Base-by-base conservation (phyloP, 2,329 filamentous ascomycete species). In the Botrytis elliptica region DNA sequence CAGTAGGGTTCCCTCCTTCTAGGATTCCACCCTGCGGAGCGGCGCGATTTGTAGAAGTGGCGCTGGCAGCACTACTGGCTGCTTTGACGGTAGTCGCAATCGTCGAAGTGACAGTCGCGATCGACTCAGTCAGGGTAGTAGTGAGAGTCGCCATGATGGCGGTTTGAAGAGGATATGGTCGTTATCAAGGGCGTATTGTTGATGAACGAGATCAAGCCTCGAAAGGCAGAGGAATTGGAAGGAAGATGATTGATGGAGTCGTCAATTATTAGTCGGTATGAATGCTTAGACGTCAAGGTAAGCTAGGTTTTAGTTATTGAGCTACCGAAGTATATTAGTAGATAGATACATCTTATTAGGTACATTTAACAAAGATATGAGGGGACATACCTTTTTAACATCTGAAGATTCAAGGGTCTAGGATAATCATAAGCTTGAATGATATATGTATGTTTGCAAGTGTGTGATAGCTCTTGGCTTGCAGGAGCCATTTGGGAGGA, bases 1-100 rank as follows among this genome's bases (percentile, higher is more conserved):
- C 77, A 20, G 88, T 84, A 0, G 91, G 91, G 77, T 92, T 90
- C 46, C 85, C 82, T 46, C 88, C 88, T 78, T 92, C 90, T 40
- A 93, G 83, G 72, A 92, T 86, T 74, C 90, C 90, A 70, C 86
- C 90, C 81, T 92, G 90, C 79, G 82, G 77, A 29, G 75, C 68
- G 25, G 74, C 79, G 40, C 77, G 78, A 55, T 74, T 49, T 49
- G 74, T 62, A 8, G 76, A 63, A 33, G 75, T 55, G 18, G 77
- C 52, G 25, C 75, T 75, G 29, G 77, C 66, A 52, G 77, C 69
- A 18, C 76, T 72, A 68, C 75, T 73, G n/a, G 73, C 74, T 40
- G 22, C 66, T 18, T 42, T 64, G 33, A 74, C 42, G 33, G 68
- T 20, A 14, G 57, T 55, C 44, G 71, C 71, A 49, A 73, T 33